Conservation (phyloP, 345 rosid genomes). For the Clausena lansium region DNA sequence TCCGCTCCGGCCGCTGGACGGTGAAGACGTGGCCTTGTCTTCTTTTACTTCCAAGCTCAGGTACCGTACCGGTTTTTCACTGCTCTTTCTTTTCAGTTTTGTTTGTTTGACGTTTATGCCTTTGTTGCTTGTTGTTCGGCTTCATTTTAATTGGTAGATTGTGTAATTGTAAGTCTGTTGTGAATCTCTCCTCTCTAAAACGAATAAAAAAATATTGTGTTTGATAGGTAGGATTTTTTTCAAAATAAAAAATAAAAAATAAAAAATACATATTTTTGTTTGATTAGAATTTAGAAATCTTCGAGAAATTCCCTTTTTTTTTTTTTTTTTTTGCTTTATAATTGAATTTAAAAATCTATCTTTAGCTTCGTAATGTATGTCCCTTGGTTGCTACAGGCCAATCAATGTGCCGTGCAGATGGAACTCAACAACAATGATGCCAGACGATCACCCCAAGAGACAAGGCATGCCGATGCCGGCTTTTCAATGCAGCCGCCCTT, state of each 20-base stretch:
- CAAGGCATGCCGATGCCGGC: constrained; percentile 35
- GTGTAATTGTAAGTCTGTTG: neutral
- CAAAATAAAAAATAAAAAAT: too few relatives aligned
- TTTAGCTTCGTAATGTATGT: neutral
- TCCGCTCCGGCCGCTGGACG: constrained; percentile 56
- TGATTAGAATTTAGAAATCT: neutral
- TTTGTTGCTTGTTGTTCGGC: neutral
- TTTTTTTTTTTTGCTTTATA: too few relatives aligned
- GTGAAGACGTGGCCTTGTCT: constrained; percentile 65
- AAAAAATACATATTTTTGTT: too few relatives aligned
- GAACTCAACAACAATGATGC: constrained; percentile 41
- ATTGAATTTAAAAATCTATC: too few relatives aligned
- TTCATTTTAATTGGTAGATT: neutral
- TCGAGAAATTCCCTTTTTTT: neutral
- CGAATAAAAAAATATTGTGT: too few relatives aligned
- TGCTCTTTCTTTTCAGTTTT: neutral
- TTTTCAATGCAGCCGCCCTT: constrained; percentile 33
- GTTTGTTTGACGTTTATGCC: neutral
- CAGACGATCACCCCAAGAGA: constrained; percentile 35
- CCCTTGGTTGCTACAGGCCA: constrained; percentile 49
- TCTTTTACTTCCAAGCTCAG: constrained; percentile 86
- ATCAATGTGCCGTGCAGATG: constrained; percentile 74
- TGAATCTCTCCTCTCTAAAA: too few relatives aligned
- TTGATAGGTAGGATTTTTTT: too few relatives aligned
- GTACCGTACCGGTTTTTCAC: constrained; percentile 27